Percentiles rank a stretch among this genome's conserved stretches.
Conservation (phyloP, 768 basidiomycete genomes). For the Mycena capillaripes region DNA sequence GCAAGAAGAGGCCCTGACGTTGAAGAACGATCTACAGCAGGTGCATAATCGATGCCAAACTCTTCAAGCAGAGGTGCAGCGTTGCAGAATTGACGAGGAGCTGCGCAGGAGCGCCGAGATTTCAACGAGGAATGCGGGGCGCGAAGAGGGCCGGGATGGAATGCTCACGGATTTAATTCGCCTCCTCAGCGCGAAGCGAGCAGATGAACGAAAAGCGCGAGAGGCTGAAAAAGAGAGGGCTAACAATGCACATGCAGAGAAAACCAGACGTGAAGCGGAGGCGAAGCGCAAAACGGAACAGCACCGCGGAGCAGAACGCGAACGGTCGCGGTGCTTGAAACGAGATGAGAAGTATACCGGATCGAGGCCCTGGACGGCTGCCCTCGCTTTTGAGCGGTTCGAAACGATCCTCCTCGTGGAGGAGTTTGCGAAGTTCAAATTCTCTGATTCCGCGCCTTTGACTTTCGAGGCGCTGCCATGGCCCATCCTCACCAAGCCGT, state of each 20-base stretch:
- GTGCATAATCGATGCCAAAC: neutral
- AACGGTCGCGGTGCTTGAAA: neutral
- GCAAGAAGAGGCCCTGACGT: no score
- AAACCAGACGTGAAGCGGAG: no score
- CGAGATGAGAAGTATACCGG: neutral
- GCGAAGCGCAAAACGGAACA: neutral
- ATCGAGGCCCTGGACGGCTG: neutral
- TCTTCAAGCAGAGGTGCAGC: neutral
- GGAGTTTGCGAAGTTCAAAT: neutral
- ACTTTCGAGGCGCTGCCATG: conserved; percentile 15
- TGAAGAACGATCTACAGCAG: neutral
- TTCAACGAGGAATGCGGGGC: neutral
- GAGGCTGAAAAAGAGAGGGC: neutral
- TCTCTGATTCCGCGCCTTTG: neutral
- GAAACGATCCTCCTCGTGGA: neutral
- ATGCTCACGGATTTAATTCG: neutral
- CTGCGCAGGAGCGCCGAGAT: neutral
- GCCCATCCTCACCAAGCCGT: neutral
- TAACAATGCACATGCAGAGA: neutral
- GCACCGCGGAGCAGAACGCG: neutral
- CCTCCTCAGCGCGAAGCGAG: neutral
- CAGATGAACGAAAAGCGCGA: neutral
- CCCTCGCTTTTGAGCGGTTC: conserved; percentile 7
- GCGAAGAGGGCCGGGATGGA: conserved; percentile 1
- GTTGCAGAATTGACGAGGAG: neutral